Conservation (phyloP, 768 basidiomycete species). For the Lentinula raphanica region DNA sequence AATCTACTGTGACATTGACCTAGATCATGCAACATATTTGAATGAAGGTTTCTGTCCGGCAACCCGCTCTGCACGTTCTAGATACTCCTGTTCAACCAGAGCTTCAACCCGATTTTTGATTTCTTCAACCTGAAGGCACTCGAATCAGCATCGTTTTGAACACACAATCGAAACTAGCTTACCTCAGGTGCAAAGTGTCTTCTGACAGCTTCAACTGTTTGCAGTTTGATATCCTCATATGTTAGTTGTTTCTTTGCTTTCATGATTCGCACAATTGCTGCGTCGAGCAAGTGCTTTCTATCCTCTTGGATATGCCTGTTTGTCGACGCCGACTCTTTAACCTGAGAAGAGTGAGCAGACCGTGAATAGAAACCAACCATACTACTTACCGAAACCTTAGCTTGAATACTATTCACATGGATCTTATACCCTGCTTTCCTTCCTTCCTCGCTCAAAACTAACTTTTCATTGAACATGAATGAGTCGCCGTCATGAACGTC, state of each 20-base stretch:
- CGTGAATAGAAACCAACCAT: too few relatives aligned
- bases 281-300: constrained; percentile 80
- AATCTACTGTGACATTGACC: not conserved
- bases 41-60: constrained; percentile 67
- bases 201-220: constrained; percentile 83
- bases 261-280: constrained; percentile 96
- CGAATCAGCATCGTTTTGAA: not conserved
- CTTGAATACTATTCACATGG: constrained; percentile 94
- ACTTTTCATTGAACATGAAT: constrained; percentile 79
- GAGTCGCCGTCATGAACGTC: constrained; percentile 73
- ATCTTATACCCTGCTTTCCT: constrained; percentile 67
- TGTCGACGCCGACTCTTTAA: constrained; percentile 81
- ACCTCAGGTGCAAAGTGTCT: constrained; percentile 70
- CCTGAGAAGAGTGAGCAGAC: constrained; percentile 32
- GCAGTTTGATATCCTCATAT: constrained; percentile 74
- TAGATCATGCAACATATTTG: constrained; percentile 67
- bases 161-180: not conserved
- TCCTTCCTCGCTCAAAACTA: constrained; percentile 34
- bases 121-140: constrained; percentile 48
- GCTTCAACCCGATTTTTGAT: constrained; percentile 84
- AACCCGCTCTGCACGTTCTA: constrained; percentile 75
- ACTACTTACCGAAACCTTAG: constrained; percentile 75
- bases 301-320: constrained; percentile 84
- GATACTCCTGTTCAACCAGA: constrained; percentile 82
- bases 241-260: constrained; percentile 84